A percentile compares a stretch with the other conserved stretches of the same genome.
These are phyloP conservation scores for Chara braunii DNA, from an alignment of 139 green algal genomes.

Conservation along the genomic window DNA sequence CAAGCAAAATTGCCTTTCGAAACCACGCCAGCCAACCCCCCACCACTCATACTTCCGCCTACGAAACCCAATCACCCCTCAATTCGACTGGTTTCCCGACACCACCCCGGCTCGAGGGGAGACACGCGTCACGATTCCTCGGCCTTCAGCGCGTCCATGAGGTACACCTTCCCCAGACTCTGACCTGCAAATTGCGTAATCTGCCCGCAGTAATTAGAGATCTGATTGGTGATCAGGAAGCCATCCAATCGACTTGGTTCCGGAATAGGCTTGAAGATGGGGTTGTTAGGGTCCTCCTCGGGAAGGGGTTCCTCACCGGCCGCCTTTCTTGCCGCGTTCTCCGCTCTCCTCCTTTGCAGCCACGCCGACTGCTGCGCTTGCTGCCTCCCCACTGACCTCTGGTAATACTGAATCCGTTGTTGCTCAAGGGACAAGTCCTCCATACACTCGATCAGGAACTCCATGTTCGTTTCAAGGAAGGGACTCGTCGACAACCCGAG, in stretches of 20 bases:
- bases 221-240: slow-evolving; percentile 70
- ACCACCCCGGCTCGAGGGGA: too few species aligned
- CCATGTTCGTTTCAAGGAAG: slow-evolving; percentile 81
- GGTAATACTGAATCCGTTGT: slow-evolving; percentile 56
- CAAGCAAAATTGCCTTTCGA: too few species aligned
- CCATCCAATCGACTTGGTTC: slow-evolving; percentile 83
- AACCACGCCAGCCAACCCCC: too few species aligned
- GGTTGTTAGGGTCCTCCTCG: slow-evolving; percentile 81
- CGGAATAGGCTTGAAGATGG: slow-evolving; percentile 71
- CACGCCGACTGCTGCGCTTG: slow-evolving; percentile 60
- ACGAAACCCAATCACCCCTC: too few species aligned
- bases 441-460: slow-evolving; percentile 82
- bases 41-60: too few species aligned
- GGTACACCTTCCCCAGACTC: slow-evolving; percentile 37
- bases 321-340: slow-evolving; percentile 72
- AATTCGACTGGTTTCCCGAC: too few species aligned
- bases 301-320: slow-evolving; percentile 82
- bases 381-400: slow-evolving; percentile 65
- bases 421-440: slow-evolving; percentile 77
- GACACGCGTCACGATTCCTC: too few species aligned
- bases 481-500: slow-evolving; percentile 64
- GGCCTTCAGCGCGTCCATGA: slow-evolving; percentile 43
- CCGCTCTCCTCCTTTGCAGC: slow-evolving; percentile 67
- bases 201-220: slow-evolving; percentile 48
- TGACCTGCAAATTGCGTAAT: slow-evolving; percentile 40